A percentile compares a stretch with the other conserved stretches of the same genome.
These are phyloP conservation scores for Penicillium sp. DNA, from an alignment of 2,329 filamentous ascomycete species.

Conservation along the genomic window DNA sequence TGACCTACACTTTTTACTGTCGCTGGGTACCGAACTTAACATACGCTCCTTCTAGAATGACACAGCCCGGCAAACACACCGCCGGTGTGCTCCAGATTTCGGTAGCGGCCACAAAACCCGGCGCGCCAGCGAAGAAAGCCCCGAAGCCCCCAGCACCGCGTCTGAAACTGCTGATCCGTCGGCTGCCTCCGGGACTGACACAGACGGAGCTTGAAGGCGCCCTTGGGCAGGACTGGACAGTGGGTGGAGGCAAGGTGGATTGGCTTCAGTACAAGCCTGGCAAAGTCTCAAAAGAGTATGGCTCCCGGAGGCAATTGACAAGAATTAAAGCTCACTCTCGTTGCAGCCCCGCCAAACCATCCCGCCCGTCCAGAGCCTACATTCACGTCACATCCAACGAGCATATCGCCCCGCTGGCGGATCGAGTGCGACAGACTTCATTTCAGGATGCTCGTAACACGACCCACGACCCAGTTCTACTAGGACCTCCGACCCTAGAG, in stretches of 20 bases:
- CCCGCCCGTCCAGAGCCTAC: constrained; percentile 74
- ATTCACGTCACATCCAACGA: constrained; percentile 71
- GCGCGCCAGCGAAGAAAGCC: constrained; percentile 43
- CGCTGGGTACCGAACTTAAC: background rate
- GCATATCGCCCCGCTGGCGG: constrained; percentile 62
- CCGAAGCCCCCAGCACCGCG: constrained; percentile 53
- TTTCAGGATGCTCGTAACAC: constrained; percentile 83
- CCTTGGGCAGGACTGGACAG: constrained; percentile 75
- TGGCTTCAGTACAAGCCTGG: constrained; percentile 70
- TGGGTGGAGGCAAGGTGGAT: constrained; percentile 75
- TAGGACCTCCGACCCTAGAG: constrained; percentile 75
- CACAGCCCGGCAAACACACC: constrained; percentile 34
- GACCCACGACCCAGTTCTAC: constrained; percentile 64
- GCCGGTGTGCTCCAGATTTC: constrained; percentile 54
- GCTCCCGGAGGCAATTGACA: background rate
- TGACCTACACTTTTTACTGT: background rate
- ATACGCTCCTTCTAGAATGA: constrained; percentile 19
- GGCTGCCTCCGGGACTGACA: constrained; percentile 80
- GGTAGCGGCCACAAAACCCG: constrained; percentile 44
- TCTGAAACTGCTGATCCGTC: constrained; percentile 77
- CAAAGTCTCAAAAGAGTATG: constrained; percentile 79
- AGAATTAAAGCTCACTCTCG: background rate
- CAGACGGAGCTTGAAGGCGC: constrained; percentile 68
- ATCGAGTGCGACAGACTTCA: constrained; percentile 61
- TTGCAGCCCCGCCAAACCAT: constrained; percentile 73